Evolutionary conservation across 208 protist species (phyloP).

Genomic region (Leishmania amazonensis): DNA sequence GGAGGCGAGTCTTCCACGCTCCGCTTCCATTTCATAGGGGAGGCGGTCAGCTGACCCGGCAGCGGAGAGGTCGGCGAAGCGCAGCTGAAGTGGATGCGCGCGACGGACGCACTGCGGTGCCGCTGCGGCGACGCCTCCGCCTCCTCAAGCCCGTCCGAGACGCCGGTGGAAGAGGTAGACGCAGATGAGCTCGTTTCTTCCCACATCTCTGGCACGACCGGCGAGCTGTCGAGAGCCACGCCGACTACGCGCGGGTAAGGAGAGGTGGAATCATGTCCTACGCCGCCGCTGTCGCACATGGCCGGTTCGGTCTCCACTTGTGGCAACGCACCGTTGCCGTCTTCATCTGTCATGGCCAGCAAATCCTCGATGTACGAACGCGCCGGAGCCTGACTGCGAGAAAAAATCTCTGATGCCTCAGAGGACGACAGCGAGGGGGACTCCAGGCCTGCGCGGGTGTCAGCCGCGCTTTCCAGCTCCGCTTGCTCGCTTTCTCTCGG

Average conservation of each 20-base stretch:
- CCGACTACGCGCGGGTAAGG: background rate
- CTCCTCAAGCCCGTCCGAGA: slow-evolving; percentile 2
- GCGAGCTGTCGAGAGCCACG: slow-evolving; percentile 21
- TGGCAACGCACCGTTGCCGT: background rate
- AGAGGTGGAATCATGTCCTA: background rate
- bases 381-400: slow-evolving; percentile 10
- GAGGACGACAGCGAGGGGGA: background rate
- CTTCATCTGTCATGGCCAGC: slow-evolving; percentile 12
- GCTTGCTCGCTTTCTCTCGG: background rate
- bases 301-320: background rate
- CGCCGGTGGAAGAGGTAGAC: background rate
- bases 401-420: background rate
- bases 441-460: background rate
- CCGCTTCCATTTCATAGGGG: background rate
- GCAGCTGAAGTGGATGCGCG: background rate
- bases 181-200: slow-evolving; percentile 25
- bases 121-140: background rate
- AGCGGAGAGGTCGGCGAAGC: background rate
- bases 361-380: slow-evolving; percentile 30
- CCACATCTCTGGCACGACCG: slow-evolving; percentile 29
- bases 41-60: background rate
- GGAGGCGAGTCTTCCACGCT: background rate
- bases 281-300: background rate
- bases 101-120: background rate
- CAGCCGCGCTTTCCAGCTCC: background rate